Evolutionary conservation across 768 basidiomycete species (phyloP), one percentile per base, ranked within the genome.

Genomic region (Multifurca ochricompacta): DNA sequence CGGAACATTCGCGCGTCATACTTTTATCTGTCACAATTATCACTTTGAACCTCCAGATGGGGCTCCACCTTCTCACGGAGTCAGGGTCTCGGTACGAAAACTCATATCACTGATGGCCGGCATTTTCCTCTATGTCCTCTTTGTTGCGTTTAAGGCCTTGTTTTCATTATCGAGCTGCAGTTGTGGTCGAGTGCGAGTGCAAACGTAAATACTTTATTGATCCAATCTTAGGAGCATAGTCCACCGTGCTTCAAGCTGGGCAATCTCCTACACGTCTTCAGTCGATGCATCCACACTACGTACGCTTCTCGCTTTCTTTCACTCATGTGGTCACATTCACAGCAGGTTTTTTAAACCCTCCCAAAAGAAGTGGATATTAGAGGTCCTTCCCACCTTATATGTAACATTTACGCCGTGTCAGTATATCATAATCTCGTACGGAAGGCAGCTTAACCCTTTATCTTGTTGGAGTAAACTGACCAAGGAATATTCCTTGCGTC

Each of bases 21-120:
- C 28, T 28, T 56, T 51, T 46, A 52, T 47, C 55, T 51, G 37
- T 41, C 44, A 39, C 18, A 50, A 52, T 46, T 21, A 34, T 56
- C 45, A 35, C 39, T 47, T 34, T 39, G 23, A 32, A 34, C 8
- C 36, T 35, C 23, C 49, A 32, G 37, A 46, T 23, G 31, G 39
- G n/a, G 31, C 34, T 36, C 30, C 39, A 36, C 18, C 11, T 40
- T 42, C 49, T 41, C 42, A 35, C 31, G 31, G 27, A 47, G 37
- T 21, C 23, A 31, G 35, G 23, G 30, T 28, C 32, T 21, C 37
- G 39, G 21, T 21, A 45, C 30, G 35, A 35, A 47, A 39, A 32
- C 31, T 44, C 40, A 39, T 56, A 39, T 52, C 43, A 47, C 30
- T 11, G 4, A 41, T 27, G 40, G 36, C 43, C 41, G 16, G 19